Percentiles rank a stretch among this genome's conserved stretches.
Conservation (phyloP, 495 filamentous ascomycete species). For the Aspergillus steynii region DNA sequence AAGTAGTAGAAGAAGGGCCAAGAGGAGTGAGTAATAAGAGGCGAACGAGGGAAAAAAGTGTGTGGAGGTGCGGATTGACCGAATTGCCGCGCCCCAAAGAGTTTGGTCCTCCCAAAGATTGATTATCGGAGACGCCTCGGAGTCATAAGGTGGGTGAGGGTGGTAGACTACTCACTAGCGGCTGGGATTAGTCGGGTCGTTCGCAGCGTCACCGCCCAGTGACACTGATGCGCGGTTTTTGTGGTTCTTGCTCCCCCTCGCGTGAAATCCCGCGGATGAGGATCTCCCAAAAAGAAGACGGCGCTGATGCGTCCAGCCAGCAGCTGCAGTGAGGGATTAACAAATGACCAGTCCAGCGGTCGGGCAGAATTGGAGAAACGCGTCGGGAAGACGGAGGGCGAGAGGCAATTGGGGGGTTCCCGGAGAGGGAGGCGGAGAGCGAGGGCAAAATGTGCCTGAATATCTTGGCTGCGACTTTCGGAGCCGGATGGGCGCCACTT, state of each 20-base stretch:
- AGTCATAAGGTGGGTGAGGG: conserved; percentile 1
- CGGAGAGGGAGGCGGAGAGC: background rate
- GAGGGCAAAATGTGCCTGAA: conserved; percentile 9
- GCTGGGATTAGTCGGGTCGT: background rate
- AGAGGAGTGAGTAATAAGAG: conserved; percentile 20
- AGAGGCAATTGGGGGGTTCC: background rate
- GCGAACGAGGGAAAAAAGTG: conserved; percentile 21
- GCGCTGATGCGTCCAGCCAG: background rate
- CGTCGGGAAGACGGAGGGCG: background rate
- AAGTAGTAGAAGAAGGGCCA: background rate
- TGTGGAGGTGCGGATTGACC: conserved; percentile 23
- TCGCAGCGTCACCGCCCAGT: background rate
- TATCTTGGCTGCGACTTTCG: conserved; percentile 22
- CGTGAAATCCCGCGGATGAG: background rate
- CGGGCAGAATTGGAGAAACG: background rate
- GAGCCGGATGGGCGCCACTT: conserved; percentile 11
- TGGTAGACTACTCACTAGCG: conserved; percentile 1
- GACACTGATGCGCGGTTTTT: background rate
- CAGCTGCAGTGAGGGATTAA: background rate
- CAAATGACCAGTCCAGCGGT: background rate
- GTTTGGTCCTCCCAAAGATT: conserved; percentile 16
- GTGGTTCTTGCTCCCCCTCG: background rate
- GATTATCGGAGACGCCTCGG: conserved; percentile 33
- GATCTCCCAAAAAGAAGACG: background rate
- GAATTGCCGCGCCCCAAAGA: conserved; percentile 19